Conservation (phyloP, 2,329 filamentous ascomycete species). For the Trichoderma sp. region DNA sequence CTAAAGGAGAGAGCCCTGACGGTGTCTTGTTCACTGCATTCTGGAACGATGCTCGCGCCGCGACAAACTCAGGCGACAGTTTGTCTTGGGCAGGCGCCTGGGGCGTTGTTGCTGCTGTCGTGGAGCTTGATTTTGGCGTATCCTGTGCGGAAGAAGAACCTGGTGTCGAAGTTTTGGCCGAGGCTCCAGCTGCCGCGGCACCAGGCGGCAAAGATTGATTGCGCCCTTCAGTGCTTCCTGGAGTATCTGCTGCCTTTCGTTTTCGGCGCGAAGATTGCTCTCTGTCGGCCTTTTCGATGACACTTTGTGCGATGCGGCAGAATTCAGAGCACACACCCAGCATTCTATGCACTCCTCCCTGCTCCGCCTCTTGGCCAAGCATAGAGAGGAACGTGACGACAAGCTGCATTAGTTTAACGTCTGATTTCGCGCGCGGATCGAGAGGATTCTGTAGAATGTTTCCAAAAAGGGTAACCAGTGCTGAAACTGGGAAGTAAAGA, state of each 20-base stretch:
- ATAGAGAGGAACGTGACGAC: conserved; percentile 92
- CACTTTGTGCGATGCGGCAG: conserved; percentile 86
- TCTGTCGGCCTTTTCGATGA: conserved; percentile 88
- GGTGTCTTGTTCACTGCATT: conserved; percentile 33
- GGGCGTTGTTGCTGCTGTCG: conserved; percentile 13
- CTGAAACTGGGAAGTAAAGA: conserved; percentile 94
- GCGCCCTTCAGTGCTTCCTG: conserved; percentile 28
- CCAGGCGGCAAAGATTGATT: conserved; percentile 30
- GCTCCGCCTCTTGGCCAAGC: conserved; percentile 85
- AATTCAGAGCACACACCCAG: conserved; percentile 94
- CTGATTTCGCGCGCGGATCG: conserved; percentile 83
- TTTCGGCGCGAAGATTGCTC: conserved; percentile 81
- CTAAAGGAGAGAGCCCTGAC: conserved; percentile 47
- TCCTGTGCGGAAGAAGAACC: not conserved
- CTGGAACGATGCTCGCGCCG: conserved; percentile 36
- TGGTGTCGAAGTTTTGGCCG: conserved; percentile 20
- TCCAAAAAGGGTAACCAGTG: conserved; percentile 91
- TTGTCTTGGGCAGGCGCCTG: conserved; percentile 32
- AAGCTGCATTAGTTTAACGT: conserved; percentile 87
- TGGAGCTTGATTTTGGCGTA: conserved; percentile 2
- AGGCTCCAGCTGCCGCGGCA: conserved; percentile 5
- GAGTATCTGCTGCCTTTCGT: conserved; percentile 70
- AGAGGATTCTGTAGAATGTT: conserved; percentile 96
- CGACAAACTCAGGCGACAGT: conserved; percentile 37
- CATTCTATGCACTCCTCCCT: conserved; percentile 91